Base-by-base conservation (phyloP, 106 monocot species). In the Dioscorea zingiberensis region DNA sequence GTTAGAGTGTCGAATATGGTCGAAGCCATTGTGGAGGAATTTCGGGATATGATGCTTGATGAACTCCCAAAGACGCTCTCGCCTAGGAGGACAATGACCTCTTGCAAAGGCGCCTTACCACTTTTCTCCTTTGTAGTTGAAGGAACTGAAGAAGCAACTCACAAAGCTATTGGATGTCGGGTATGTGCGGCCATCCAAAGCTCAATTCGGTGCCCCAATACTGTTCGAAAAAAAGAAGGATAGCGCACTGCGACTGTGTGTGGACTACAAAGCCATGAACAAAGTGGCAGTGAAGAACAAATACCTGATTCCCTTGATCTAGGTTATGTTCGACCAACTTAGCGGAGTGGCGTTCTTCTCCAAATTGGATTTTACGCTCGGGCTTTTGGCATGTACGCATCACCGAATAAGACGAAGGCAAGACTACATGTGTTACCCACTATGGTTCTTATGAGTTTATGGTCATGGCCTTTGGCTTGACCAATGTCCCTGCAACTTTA, bases 361-460 rank as follows among this genome's bases (percentile, higher is more conserved):
- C 22, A 28, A 27, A 21, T n/a, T 53, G n/a, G 51, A 53, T 26
- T 3, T n/a, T 64, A 2, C 1, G 48, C 4, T 48, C 24, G 7
- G 25, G 64, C 14, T 64, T 48, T 26, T 26, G 12, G 22, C 64
- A 64, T 15, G 23, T 64, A 2, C 15, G 24, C 2, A 64, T 64
- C n/a, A 48, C 48, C 22, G 21, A 64, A 9, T 25, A 49, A 7
- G 66, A 54, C 27, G 48, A 53, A 19, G 2, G 27, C 3, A 66
- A 53, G n/a, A 64, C 38, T 4, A 66, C 25, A 12, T 66, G 28
- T 53, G 51, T 66, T 3, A 53, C 66, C 2, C 17, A 51, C n/a
- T 66, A 66, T 66, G 27, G 53, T 8, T 13, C 51, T 2, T 54
- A 24, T 62, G 61, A 47, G 22, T 48, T 64, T 18, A 8, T 23